Conservation (phyloP, 192 early-diverging fungal species). For the Coemansia sp. region DNA sequence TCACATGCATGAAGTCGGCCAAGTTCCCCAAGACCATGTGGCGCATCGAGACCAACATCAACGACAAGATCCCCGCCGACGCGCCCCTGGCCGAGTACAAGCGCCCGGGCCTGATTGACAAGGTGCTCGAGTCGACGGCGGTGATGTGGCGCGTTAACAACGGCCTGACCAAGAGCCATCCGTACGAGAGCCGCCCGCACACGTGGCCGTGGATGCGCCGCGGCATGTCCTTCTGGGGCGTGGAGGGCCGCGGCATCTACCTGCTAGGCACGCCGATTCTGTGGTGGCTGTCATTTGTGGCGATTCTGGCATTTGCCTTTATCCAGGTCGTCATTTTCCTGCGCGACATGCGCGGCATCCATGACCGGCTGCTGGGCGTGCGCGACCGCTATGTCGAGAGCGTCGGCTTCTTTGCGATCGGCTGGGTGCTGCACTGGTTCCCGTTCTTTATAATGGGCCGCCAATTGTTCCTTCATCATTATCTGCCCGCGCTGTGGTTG, state of each 20-base stretch:
- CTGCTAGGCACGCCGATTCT: slow-evolving; percentile 86
- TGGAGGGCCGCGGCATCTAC: slow-evolving; percentile 70
- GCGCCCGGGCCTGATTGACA: slow-evolving; percentile 70
- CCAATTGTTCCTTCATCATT: slow-evolving; percentile 91
- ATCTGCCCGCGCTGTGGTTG: slow-evolving; percentile 91
- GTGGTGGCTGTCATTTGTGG: slow-evolving; percentile 68
- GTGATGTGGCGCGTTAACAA: slow-evolving; percentile 89
- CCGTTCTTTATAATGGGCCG: slow-evolving; percentile 90
- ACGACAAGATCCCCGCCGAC: slow-evolving; percentile 57
- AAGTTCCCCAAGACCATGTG: slow-evolving; percentile 67
- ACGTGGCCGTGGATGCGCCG: slow-evolving; percentile 81
- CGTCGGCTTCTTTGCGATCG: slow-evolving; percentile 64
- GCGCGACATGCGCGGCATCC: slow-evolving; percentile 56
- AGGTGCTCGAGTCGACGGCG: slow-evolving; percentile 84
- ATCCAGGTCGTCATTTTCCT: slow-evolving; percentile 55
- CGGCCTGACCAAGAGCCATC: slow-evolving; percentile 81
- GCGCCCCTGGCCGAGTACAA: slow-evolving; percentile 58
- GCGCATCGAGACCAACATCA: slow-evolving; percentile 68
- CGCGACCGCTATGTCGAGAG: slow-evolving; percentile 55
- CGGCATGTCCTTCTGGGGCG: slow-evolving; percentile 87
- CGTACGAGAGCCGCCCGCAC: slow-evolving; percentile 87
- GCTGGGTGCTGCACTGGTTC: slow-evolving; percentile 80
- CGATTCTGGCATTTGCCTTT: slow-evolving; percentile 60
- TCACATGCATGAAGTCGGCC: slow-evolving; percentile 86
- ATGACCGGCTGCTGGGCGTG: slow-evolving; percentile 26